Evolutionary conservation across 495 filamentous ascomycete genomes (phyloP).

Genomic region (Cercophora newfieldiana): DNA sequence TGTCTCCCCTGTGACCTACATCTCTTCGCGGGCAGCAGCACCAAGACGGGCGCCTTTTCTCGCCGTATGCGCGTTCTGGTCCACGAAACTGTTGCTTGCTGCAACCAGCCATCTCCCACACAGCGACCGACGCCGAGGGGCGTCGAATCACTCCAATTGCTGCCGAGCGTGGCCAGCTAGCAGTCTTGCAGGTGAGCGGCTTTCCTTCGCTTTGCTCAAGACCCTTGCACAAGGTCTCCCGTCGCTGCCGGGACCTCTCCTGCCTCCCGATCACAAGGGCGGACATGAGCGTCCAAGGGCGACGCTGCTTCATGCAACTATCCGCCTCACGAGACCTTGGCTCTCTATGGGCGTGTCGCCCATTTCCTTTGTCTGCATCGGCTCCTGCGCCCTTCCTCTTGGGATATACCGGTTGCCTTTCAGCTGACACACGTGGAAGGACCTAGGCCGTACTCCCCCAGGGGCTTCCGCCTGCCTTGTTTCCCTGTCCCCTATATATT

Average conservation of each 20-base stretch:
- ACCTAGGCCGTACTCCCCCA: constrained; percentile 4
- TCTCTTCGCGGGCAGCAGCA: neutral
- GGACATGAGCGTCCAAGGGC: constrained; percentile 11
- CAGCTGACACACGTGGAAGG: constrained; percentile 13
- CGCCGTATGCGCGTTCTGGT: neutral
- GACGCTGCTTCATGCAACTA: constrained; percentile 11
- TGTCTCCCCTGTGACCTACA: neutral
- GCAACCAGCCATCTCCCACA: constrained; percentile 8
- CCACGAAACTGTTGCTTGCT: constrained; percentile 4
- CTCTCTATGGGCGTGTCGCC: constrained; percentile 1
- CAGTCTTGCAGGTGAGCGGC: constrained; percentile 13
- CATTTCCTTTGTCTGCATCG: constrained; percentile 3
- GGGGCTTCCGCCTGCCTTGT: neutral
- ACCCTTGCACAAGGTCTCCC: constrained; percentile 12
- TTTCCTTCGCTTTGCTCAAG: constrained; percentile 7
- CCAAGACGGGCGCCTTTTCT: neutral
- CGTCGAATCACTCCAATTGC: constrained; percentile 8
- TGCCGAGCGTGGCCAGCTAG: constrained; percentile 8
- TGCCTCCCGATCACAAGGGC: constrained; percentile 17
- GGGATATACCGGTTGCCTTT: neutral
- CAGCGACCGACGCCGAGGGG: neutral
- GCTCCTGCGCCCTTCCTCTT: neutral
- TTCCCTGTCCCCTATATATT: neutral
- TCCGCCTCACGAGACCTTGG: constrained; percentile 17
- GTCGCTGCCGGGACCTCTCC: constrained; percentile 4